Evolutionary conservation across 225 moss, liverwort and hornwort species (phyloP), one percentile per base, ranked within the genome.

Genomic region (Rhytidiadelphus loreus): DNA sequence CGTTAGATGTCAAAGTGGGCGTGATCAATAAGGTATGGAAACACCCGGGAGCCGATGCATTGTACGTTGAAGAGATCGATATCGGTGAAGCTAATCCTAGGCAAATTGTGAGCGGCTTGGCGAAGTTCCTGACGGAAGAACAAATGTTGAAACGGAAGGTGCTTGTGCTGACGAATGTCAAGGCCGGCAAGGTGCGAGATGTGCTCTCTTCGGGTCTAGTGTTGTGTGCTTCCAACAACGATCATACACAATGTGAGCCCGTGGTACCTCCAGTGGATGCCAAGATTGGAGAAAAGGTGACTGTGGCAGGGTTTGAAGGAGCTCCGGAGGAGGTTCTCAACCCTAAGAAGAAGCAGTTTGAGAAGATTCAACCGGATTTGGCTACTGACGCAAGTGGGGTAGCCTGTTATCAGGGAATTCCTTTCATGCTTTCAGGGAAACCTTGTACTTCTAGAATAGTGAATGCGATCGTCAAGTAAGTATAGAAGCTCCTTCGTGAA

Each of bases 331-430:
- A 96, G 52, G 86, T 96, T 63, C 92, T 98, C 22, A 98, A 97
- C 60, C 98, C 98, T 5, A 98, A 97, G 89, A 98, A 97, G 91
- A 98, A 98, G 89, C 98, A 98, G 70, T 97, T 97, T 82, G 98
- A 98, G 83, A 98, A 98, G 68, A 94, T 97, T 78, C 95, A 96
- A 84, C 98, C 96, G 35, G 97, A 97, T 89, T 94, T 98, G 84
- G 60, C 90, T 15, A 96, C 96, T 35, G 92, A 97, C 70, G 93
- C 90, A 35, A 87, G 66, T 33, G 98, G 98, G 7, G 92, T 96
- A 52, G 96, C 96, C 14, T 94, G 94, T 61, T 96, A 95, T 86
- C 97, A 94, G 92, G 94, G 93, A 89, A 92, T 74, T 23, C 97
- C 98, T 58, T 95, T 98, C 85, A 87, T 77, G 89, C 92, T 95